Percentiles rank a stretch among this genome's conserved stretches.
These are phyloP conservation scores for Hydnum rufescens DNA, from an alignment of 768 basidiomycete genomes.

Conservation along the genomic window DNA sequence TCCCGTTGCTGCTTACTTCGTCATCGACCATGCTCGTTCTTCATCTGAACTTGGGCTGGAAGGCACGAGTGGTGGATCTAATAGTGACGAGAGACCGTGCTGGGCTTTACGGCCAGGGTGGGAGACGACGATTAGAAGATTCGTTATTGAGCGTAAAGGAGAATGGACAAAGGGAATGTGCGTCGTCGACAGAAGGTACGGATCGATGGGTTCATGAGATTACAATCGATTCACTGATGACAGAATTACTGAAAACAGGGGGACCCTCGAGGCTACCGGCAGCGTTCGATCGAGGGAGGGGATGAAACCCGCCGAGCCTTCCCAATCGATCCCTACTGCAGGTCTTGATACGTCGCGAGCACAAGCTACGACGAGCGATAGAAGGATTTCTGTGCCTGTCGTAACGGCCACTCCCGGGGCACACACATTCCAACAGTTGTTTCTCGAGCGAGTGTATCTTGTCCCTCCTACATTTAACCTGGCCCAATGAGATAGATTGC, in stretches of 20 bases:
- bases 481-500: not conserved
- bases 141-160: slow-evolving; percentile 14
- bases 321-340: not conserved
- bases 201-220: not conserved
- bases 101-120: slow-evolving; percentile 8
- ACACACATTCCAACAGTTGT: not conserved
- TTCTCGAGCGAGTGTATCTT: not conserved
- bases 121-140: slow-evolving; percentile 7
- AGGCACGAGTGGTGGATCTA: no score
- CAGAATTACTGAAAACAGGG: not conserved
- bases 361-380: slow-evolving; percentile 2
- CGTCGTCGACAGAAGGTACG: slow-evolving; percentile 13
- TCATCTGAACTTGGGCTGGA: slow-evolving; percentile 1
- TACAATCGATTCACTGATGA: not conserved
- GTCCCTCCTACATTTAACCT: not conserved
- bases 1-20: slow-evolving; percentile 24
- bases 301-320: not conserved
- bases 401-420: not conserved
- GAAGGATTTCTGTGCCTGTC: not conserved
- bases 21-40: slow-evolving; percentile 14
- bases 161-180: slow-evolving; percentile 14
- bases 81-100: not conserved
- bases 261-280: slow-evolving; percentile 6
- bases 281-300: slow-evolving; percentile 6
- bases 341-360: not conserved